Conservation (phyloP, 495 filamentous ascomycete species). For the Recurvomyces mirabilis region DNA sequence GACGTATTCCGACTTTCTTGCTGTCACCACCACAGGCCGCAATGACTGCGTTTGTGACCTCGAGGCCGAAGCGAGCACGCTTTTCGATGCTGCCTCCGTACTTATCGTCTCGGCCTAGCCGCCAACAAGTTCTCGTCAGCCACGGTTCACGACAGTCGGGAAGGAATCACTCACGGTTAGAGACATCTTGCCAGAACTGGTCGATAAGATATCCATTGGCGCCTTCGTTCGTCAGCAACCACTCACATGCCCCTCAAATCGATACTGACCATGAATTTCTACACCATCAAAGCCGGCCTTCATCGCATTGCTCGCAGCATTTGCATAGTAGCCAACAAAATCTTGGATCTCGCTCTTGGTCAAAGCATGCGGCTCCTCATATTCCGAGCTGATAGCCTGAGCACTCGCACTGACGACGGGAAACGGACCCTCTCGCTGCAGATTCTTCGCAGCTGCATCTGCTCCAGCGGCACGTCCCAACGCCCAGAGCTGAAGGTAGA, state of each 20-base stretch:
- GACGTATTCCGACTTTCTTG: constrained; percentile 42
- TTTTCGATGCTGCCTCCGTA: constrained; percentile 64
- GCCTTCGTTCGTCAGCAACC: background rate
- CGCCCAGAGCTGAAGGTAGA: constrained; percentile 58
- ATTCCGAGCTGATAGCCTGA: constrained; percentile 27
- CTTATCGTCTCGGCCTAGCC: constrained; percentile 48
- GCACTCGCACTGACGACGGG: constrained; percentile 40
- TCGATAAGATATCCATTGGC: constrained; percentile 51
- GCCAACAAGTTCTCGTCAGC: too few relatives aligned
- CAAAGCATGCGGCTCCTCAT: constrained; percentile 37
- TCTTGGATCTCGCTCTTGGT: constrained; percentile 46
- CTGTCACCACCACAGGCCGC: constrained; percentile 51
- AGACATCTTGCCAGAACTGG: constrained; percentile 54
- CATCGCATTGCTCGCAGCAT: constrained; percentile 52
- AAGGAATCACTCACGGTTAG: too few relatives aligned
- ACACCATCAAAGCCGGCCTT: constrained; percentile 66
- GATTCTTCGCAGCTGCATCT: constrained; percentile 30
- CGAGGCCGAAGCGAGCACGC: constrained; percentile 50
- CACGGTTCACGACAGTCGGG: too few relatives aligned
- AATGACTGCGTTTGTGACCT: constrained; percentile 51
- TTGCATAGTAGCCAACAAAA: constrained; percentile 45
- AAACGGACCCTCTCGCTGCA: constrained; percentile 30
- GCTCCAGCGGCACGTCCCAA: constrained; percentile 47
- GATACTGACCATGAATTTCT: constrained; percentile 47
- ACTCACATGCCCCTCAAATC: too few relatives aligned